Evolutionary conservation across 2,329 filamentous ascomycete species (phyloP).

Genomic region (Stachybotrys chartarum): DNA sequence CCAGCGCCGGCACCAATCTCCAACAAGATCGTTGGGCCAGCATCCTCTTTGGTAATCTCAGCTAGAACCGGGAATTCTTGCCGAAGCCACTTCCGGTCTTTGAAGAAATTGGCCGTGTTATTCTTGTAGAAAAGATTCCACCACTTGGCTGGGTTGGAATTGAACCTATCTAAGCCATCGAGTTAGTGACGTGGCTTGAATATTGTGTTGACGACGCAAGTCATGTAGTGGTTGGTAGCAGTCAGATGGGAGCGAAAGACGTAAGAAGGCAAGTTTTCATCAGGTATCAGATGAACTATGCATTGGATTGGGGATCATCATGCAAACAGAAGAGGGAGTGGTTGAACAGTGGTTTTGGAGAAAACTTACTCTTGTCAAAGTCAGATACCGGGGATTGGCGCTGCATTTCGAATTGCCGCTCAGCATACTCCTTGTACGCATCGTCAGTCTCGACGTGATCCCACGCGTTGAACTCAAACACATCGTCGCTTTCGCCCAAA

Average conservation of each 20-base stretch:
- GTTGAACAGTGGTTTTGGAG: conserved; percentile 1
- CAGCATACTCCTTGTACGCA: conserved; percentile 77
- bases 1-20: conserved; percentile 94
- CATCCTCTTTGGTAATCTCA: conserved; percentile 62
- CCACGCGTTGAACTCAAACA: conserved; percentile 98
- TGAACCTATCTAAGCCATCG: conserved; percentile 62
- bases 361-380: conserved; percentile 72
- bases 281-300: conserved; percentile 67
- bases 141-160: conserved; percentile 85
- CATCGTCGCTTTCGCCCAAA: conserved; percentile 76
- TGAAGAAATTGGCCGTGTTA: conserved; percentile 97
- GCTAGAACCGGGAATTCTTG: conserved; percentile 92
- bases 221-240: conserved; percentile 8
- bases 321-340: conserved; percentile 25
- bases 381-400: conserved; percentile 81
- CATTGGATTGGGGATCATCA: conserved; percentile 52
- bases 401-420: conserved; percentile 79
- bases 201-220: conserved; percentile 7
- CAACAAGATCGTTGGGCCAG: conserved; percentile 64
- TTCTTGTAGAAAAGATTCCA: conserved; percentile 99
- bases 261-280: conserved; percentile 53
- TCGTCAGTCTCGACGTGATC: conserved; percentile 94
- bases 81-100: conserved; percentile 92
- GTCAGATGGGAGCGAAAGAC: conserved; percentile 73
- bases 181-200: conserved; percentile 29